Conservation (phyloP, 78 protist genomes). For the Dictyostelium discoideum region DNA sequence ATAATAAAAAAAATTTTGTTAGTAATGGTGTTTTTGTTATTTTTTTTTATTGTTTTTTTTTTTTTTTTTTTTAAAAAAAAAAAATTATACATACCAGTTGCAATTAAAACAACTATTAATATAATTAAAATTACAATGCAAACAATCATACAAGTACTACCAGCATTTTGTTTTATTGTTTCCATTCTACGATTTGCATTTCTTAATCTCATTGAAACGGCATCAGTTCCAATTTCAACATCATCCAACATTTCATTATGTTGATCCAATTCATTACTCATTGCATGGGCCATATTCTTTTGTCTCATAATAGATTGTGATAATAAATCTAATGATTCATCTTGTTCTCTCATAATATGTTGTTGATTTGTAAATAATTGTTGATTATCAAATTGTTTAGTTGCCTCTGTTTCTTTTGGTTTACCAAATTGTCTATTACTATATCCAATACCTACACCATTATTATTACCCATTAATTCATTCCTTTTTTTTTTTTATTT, state of each 20-base stretch:
- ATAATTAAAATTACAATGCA: conserved; percentile 56
- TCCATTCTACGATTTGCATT: conserved; percentile 52
- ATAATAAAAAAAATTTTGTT: neutral
- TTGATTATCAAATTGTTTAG: conserved; percentile 20
- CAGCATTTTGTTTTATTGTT: conserved; percentile 37
- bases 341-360: conserved; percentile 39
- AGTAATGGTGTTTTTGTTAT: neutral
- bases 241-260: conserved; percentile 67
- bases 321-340: conserved; percentile 45
- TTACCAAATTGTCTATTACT: conserved; percentile 34
- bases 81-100: conserved; percentile 47
- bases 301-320: conserved; percentile 38
- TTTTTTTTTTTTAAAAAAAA: neutral
- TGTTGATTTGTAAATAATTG: conserved; percentile 20
- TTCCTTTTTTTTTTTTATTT: neutral
- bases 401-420: conserved; percentile 51
- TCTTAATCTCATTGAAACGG: neutral
- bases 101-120: conserved; percentile 52
- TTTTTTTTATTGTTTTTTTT: neutral
- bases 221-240: conserved; percentile 73
- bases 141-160: conserved; percentile 73
- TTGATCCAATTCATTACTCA: conserved; percentile 40
- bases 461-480: conserved; percentile 38
- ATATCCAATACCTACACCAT: conserved; percentile 3
- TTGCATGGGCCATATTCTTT: conserved; percentile 46